Evolutionary conservation across 176 grass and related monocot genomes (phyloP), one percentile per base, ranked within the genome.

Genomic region (Chloris gayana): DNA sequence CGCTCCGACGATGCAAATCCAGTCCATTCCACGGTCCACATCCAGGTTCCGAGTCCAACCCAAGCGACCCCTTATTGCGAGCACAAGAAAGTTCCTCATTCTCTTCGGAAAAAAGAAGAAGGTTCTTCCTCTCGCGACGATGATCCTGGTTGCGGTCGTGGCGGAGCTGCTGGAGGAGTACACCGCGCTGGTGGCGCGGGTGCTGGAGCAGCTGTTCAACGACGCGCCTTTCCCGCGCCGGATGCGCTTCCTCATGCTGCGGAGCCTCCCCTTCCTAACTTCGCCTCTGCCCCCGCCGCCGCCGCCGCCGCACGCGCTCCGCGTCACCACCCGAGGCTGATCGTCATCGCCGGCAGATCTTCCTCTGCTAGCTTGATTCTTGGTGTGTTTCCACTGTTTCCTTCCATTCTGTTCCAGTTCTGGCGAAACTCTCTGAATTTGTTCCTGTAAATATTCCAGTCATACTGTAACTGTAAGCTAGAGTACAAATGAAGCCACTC

Each of bases 151-250:
- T 38, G 95, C 85, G 22, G 81, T 92, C 31, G 92, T 94, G 49
- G 95, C 95, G 60, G 89, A 94, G 92, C 83, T 98, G 38, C 83
- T 98, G 65, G 89, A 97, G 83, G 92, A 98, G 77, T 98, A 98
- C 89, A 98, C 95, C 51, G 76, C 64, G 82, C 73, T 92, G 78
- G 85, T 94, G 74, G 89, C 95, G 8, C 67, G 85, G 78, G 89
- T 90, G 69, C 64, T 98, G 82, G 87, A 92, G 83, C 85, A 98
- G 87, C 85, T 94, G 57, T 77, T 98, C 51, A 45, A 24, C 89
- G 85, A 80, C 49, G 89, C 82, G 63, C 95, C 92, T 45, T 86
- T 98, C 75, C 92, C 92, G n/a, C 76, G 92, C 54, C 82, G 88
- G 70, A 92, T 94, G 95, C 87, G 95, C 65, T 91, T 92, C 74